These are phyloP conservation scores for Endothia cerciana DNA, from an alignment of 2,329 filamentous ascomycete species.

Conservation along the genomic window DNA sequence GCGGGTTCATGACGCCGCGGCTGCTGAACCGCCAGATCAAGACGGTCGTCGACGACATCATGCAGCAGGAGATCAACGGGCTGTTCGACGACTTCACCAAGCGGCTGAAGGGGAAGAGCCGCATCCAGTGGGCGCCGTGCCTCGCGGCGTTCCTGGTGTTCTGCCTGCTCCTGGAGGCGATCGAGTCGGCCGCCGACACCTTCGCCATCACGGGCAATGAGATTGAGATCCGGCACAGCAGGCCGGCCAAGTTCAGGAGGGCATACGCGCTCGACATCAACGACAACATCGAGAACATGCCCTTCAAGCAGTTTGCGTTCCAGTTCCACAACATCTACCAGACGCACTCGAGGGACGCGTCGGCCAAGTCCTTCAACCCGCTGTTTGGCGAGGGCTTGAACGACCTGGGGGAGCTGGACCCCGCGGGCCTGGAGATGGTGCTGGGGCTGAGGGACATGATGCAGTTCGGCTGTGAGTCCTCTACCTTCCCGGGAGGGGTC, in stretches of 20 bases:
- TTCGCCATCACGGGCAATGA: constrained; percentile 58
- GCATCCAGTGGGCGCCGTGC: constrained; percentile 60
- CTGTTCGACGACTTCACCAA: constrained; percentile 58
- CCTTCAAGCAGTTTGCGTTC: constrained; percentile 63
- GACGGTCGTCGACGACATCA: constrained; percentile 58
- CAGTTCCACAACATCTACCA: constrained; percentile 65
- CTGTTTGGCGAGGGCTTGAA: constrained; percentile 50
- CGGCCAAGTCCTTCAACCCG: constrained; percentile 58
- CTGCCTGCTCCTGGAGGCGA: constrained; percentile 62
- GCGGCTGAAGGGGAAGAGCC: constrained; percentile 57
- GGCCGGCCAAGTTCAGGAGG: constrained; percentile 44
- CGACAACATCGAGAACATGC: constrained; percentile 59
- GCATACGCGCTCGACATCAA: constrained; percentile 51
- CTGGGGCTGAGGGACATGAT: constrained; percentile 47
- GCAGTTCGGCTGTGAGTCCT: constrained; percentile 49
- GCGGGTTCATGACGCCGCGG: constrained; percentile 53
- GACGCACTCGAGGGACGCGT: constrained; percentile 55
- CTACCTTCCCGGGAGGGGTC: neutral
- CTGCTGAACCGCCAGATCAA: constrained; percentile 62
- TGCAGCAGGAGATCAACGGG: constrained; percentile 53
- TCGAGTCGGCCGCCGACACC: constrained; percentile 56
- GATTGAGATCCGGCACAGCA: constrained; percentile 46
- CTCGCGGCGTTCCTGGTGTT: constrained; percentile 60
- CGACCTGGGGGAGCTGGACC: constrained; percentile 51
- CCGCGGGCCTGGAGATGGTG: constrained; percentile 51